Evolutionary conservation across 768 basidiomycete genomes (phyloP).

Genomic region (Leccinum incarnatum): DNA sequence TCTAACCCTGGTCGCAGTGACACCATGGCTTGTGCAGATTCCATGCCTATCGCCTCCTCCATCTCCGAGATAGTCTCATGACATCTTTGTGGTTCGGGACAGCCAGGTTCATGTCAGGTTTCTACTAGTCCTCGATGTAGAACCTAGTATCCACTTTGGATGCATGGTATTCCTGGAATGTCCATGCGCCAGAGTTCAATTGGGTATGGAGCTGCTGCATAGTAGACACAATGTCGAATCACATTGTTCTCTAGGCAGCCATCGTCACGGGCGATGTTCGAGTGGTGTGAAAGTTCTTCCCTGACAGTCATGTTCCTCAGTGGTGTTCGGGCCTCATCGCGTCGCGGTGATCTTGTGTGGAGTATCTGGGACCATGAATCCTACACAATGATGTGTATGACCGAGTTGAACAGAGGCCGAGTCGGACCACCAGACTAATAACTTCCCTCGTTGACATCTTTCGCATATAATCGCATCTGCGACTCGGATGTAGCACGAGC

Average conservation of each 20-base stretch:
- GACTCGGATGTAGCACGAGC: no score
- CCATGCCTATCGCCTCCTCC: not conserved
- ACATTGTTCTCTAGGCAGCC: not conserved
- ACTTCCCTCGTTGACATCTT: no score
- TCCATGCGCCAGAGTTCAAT: conserved; percentile 6
- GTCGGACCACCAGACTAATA: no score
- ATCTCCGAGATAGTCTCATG: conserved; percentile 4
- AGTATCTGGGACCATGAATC: not conserved
- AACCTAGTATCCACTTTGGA: conserved; percentile 4
- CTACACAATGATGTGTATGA: no score
- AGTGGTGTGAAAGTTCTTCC: conserved; percentile 6
- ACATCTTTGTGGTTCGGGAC: conserved; percentile 8
- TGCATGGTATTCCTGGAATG: conserved; percentile 8
- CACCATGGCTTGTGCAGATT: not conserved
- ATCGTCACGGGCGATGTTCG: conserved; percentile 4
- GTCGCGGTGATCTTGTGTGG: not conserved
- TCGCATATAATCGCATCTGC: no score
- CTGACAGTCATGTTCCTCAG: conserved; percentile 3
- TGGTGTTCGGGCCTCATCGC: not conserved
- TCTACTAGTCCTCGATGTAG: conserved; percentile 3
- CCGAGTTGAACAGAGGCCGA: no score
- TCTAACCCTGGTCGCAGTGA: not conserved
- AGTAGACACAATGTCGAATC: no score
- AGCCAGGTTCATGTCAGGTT: not conserved
- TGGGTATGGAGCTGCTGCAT: no score